phyloP scores from a whole-genome alignment of 2,329 filamentous ascomycete species.

The Rutstroemia sp. region DNA sequence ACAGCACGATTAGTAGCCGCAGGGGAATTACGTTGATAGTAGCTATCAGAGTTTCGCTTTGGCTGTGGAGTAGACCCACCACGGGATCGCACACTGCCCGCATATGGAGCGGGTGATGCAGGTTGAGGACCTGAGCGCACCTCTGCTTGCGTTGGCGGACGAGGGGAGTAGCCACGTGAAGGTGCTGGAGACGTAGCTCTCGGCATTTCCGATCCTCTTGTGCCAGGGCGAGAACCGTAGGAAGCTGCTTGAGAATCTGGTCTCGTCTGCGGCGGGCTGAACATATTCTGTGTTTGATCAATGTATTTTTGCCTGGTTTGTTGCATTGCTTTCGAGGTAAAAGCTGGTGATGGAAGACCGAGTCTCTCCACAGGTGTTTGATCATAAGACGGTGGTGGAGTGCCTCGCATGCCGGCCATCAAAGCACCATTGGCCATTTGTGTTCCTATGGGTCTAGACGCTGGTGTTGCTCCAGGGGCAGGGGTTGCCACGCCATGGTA shows the following conservation, averaged over 20 bases:
- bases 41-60: conserved; percentile 41
- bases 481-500: conserved; percentile 93
- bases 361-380: conserved; percentile 61
- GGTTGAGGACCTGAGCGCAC: conserved; percentile 39
- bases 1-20: conserved; percentile 36
- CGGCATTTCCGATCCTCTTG: conserved; percentile 51
- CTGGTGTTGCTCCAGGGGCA: conserved; percentile 43
- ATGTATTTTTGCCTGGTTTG: conserved; percentile 86
- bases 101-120: conserved; percentile 59
- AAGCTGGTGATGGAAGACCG: conserved; percentile 83
- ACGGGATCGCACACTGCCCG: conserved; percentile 28
- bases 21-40: conserved; percentile 44
- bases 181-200: conserved; percentile 62
- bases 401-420: conserved; percentile 57
- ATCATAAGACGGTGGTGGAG: conserved; percentile 84
- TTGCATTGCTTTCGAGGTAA: conserved; percentile 92
- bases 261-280: conserved; percentile 35
- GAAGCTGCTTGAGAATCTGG: conserved; percentile 25
- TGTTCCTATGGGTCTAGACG: conserved; percentile 36
- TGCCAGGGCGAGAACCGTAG: conserved; percentile 44
- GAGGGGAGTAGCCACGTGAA: conserved; percentile 54
- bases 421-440: conserved; percentile 35
- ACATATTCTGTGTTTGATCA: conserved; percentile 75
- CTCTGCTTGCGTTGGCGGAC: conserved; percentile 47
- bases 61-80: conserved; percentile 32